A percentile compares a stretch with the other conserved stretches of the same genome.
Evolutionary conservation across 2,329 filamentous ascomycete species (phyloP).

Genomic region (Beauveria bassiana): DNA sequence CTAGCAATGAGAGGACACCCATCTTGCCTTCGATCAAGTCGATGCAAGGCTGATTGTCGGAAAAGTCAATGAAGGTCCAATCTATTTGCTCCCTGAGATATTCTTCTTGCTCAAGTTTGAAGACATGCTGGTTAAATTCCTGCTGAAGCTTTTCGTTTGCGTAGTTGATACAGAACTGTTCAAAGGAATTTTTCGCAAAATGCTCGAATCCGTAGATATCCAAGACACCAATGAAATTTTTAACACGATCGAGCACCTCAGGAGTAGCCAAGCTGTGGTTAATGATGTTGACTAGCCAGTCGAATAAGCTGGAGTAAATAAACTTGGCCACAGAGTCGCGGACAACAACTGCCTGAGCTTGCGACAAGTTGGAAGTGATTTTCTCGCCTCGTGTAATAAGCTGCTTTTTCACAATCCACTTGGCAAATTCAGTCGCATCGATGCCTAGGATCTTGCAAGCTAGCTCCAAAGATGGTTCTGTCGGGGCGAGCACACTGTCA

Average conservation of each 20-base stretch:
- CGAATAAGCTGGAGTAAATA: conserved; percentile 96
- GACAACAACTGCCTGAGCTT: conserved; percentile 88
- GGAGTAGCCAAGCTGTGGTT: conserved; percentile 86
- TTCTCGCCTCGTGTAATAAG: conserved; percentile 93
- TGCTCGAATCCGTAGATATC: conserved; percentile 99
- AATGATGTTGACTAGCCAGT: conserved; percentile 98
- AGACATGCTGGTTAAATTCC: conserved; percentile 98
- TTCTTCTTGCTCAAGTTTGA: conserved; percentile 98
- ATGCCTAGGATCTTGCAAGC: conserved; percentile 85
- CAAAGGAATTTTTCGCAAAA: conserved; percentile 98
- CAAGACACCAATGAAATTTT: conserved; percentile 91
- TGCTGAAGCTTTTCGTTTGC: conserved; percentile 99
- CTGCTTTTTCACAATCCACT: conserved; percentile 99
- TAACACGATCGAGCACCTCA: conserved; percentile 72
- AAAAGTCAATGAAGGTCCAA: conserved; percentile 99
- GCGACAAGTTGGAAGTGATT: conserved; percentile 90
- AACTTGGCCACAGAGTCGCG: conserved; percentile 97
- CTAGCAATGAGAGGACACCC: conserved; percentile 82
- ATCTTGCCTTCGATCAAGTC: conserved; percentile 96
- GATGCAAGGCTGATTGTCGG: conserved; percentile 98
- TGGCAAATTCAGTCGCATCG: conserved; percentile 76
- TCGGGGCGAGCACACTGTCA: conserved; percentile 73
- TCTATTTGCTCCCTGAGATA: conserved; percentile 95
- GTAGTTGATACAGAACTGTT: conserved; percentile 99
- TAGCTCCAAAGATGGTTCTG: conserved; percentile 73